Evolutionary conservation across 768 basidiomycete species (phyloP), one percentile per base, ranked within the genome.

Genomic region (Boletus rubescentipes): DNA sequence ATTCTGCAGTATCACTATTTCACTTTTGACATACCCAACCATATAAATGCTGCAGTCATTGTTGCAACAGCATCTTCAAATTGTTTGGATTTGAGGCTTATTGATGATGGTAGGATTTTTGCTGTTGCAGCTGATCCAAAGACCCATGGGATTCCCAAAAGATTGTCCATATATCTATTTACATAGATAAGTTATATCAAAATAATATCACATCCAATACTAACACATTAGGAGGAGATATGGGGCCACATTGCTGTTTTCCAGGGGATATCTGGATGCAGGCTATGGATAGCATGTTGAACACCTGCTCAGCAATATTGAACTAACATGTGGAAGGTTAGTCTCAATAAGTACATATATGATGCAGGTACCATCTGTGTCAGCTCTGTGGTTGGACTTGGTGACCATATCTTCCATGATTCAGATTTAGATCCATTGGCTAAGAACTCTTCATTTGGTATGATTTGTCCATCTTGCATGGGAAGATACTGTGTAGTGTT

Each of bases 331-430:
- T 6, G 3, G 26, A 4, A 8, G 7, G 2, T 46, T 26, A 36
- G 23, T 12, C 10, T 12, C 0, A 37, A 36, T 18, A 14, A 29
- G 21, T 46, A 4, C 8, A 26, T 6, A 26, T 26, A 26, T 37
- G n/a, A n/a, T 11, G 26, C 11, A 21, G 37, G 18, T 35, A 46
- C 54, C 14, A 18, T 5, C 16, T 31, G 38, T 12, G 54, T 42
- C 8, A 46, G 20, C 16, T 54, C 36, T 44, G 51, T 48, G 2
- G 10, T 49, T 18, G 15, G 5, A 30, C 39, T 36, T 38, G 52
- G 44, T 39, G 46, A 44, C 56, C 55, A 60, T 16, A 54, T 32
- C 2, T 18, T 38, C 56, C 56, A 58, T 6, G 49, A 3, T 12
- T 4, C 26, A 43, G 11, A 1, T 31, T 34, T 10, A 18, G 16